These are phyloP conservation scores for Phaeosphaeriaceae sp. DNA, from an alignment of 2,329 filamentous ascomycete genomes.

Conservation along the genomic window DNA sequence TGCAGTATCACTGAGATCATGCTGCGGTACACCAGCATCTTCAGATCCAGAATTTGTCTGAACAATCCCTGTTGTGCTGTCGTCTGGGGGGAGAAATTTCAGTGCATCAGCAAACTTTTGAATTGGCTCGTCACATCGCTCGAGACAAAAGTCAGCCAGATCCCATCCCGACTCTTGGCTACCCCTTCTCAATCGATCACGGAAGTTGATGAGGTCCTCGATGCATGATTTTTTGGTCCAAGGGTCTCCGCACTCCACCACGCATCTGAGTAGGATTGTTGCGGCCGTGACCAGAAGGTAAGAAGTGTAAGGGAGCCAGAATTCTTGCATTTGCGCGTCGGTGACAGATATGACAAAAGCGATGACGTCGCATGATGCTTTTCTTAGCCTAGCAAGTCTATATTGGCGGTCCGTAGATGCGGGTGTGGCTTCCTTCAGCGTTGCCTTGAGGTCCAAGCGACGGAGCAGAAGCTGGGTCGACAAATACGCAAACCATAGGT, in stretches of 20 bases:
- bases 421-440: constrained; percentile 3
- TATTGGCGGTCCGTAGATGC: constrained; percentile 15
- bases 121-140: constrained; percentile 28
- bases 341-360: constrained; percentile 14
- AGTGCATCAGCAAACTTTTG: constrained; percentile 24
- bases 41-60: background rate
- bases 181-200: constrained; percentile 14
- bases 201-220: constrained; percentile 13
- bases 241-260: constrained; percentile 18
- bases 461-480: constrained; percentile 22
- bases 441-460: constrained; percentile 19
- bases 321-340: constrained; percentile 21
- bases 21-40: too few species aligned
- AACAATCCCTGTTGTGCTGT: background rate
- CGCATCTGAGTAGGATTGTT: constrained; percentile 25
- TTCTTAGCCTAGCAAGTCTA: constrained; percentile 17
- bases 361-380: constrained; percentile 13
- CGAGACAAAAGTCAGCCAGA: constrained; percentile 28
- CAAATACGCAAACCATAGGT: constrained; percentile 26
- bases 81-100: background rate
- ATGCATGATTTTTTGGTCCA: constrained; percentile 13
- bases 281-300: constrained; percentile 27
- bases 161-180: constrained; percentile 18
- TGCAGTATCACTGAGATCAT: too few species aligned
- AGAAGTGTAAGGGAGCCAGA: constrained; percentile 31